Evolutionary conservation across 805 yeast genomes (phyloP).

Genomic region (Candida endomychidarum): DNA sequence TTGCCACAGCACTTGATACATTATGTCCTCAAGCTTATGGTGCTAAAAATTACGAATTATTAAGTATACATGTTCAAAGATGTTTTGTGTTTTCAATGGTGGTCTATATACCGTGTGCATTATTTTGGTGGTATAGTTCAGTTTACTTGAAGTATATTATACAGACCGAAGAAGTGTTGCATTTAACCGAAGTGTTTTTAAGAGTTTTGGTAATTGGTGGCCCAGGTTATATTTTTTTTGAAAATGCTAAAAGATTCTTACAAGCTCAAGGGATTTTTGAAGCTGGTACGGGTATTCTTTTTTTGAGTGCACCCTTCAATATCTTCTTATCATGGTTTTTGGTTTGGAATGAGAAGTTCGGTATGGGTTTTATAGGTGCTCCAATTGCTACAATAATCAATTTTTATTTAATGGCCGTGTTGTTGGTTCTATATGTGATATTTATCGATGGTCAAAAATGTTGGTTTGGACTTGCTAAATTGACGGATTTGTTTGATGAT

Average conservation of each 20-base stretch:
- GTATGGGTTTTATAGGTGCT: conserved; percentile 44
- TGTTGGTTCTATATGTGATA: conserved; percentile 37
- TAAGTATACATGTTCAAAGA: conserved; percentile 39
- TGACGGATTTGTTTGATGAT: conserved; percentile 31
- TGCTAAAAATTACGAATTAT: conserved; percentile 39
- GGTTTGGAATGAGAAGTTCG: conserved; percentile 42
- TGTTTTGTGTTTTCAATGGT: conserved; percentile 34
- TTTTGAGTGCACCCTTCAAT: conserved; percentile 43
- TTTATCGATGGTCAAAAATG: conserved; percentile 65
- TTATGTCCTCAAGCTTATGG: conserved; percentile 48
- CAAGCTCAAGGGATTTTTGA: conserved; percentile 50
- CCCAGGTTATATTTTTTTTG: conserved; percentile 45
- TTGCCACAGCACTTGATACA: conserved; percentile 47
- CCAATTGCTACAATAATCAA: conserved; percentile 44
- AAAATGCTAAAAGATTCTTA: conserved; percentile 39
- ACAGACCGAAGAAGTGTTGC: conserved; percentile 31
- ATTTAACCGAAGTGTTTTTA: conserved; percentile 34
- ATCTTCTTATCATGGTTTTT: conserved; percentile 39
- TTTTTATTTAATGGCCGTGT: conserved; percentile 40
- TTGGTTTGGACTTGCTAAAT: conserved; percentile 60
- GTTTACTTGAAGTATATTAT: conserved; percentile 30
- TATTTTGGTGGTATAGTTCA: conserved; percentile 41
- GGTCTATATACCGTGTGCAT: conserved; percentile 38
- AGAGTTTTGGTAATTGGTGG: conserved; percentile 38
- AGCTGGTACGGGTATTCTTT: conserved; percentile 45